Evolutionary conservation across 495 filamentous ascomycete genomes (phyloP).

Genomic region (Cercophora samala): DNA sequence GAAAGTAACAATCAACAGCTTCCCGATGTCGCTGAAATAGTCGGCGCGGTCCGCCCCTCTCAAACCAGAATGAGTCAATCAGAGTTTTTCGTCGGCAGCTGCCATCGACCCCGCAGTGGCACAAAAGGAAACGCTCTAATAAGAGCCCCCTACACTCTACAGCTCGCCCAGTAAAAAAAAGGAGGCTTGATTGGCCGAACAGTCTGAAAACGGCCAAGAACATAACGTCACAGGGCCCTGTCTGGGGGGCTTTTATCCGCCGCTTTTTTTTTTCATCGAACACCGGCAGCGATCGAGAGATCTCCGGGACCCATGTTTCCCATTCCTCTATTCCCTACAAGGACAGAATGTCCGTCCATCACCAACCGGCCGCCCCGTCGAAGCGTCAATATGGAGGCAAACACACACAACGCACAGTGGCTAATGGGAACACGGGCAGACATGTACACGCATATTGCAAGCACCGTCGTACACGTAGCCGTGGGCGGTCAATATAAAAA

Average conservation of each 20-base stretch:
- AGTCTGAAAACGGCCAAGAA: slow-evolving; percentile 13
- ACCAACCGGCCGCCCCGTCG: not conserved
- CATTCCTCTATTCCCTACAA: not conserved
- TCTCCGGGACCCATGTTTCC: not conserved
- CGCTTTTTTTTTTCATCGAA: not conserved
- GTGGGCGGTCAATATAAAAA: slow-evolving; percentile 2
- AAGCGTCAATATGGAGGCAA: not conserved
- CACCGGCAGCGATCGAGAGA: not conserved
- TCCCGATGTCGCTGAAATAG: slow-evolving; percentile 40
- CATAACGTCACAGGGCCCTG: slow-evolving; percentile 21
- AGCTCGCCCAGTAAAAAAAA: slow-evolving; percentile 18
- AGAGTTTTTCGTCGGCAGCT: slow-evolving; percentile 32
- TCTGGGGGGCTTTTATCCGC: slow-evolving; percentile 14
- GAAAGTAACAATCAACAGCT: slow-evolving; percentile 12
- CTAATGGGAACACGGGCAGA: not conserved
- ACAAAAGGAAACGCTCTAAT: slow-evolving; percentile 20
- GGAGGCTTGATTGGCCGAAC: slow-evolving; percentile 23
- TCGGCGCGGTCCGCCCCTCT: slow-evolving; percentile 19
- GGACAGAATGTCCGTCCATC: not conserved
- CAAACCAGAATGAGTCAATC: slow-evolving; percentile 33
- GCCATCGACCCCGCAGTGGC: slow-evolving; percentile 34
- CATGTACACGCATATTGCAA: not conserved
- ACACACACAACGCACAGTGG: not conserved
- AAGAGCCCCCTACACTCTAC: not conserved
- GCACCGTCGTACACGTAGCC: not conserved